These are phyloP conservation scores for Nemania sp. DNA, from an alignment of 2,329 filamentous ascomycete genomes.

Conservation along the genomic window DNA sequence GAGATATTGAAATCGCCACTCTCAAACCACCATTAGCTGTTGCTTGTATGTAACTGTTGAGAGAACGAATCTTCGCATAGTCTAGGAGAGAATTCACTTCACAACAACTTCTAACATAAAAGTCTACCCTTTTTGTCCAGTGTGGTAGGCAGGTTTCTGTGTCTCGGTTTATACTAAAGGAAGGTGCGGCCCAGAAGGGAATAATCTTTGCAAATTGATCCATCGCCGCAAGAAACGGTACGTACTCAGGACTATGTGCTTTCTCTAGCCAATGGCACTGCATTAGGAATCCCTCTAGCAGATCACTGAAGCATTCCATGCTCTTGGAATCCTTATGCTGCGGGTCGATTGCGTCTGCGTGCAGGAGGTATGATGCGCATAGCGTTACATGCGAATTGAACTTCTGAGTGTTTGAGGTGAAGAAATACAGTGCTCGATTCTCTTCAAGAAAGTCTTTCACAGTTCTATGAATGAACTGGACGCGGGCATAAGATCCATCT, in stretches of 20 bases:
- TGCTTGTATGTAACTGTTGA: neutral
- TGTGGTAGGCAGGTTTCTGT: neutral
- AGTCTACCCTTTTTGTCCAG: neutral
- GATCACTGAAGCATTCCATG: neutral
- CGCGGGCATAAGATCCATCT: neutral
- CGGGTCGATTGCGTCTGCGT: neutral
- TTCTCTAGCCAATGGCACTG: neutral
- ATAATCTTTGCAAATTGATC: neutral
- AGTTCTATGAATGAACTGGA: constrained; percentile 8
- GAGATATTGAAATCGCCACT: neutral
- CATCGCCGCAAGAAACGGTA: neutral
- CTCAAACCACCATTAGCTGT: neutral
- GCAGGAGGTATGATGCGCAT: neutral
- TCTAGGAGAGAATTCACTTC: neutral
- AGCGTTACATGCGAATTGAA: neutral
- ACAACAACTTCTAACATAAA: neutral
- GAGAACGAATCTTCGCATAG: neutral
- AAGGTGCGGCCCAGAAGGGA: neutral
- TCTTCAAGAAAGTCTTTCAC: constrained; percentile 9
- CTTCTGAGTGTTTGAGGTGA: neutral
- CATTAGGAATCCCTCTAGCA: neutral
- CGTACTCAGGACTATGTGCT: neutral
- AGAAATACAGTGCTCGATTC: neutral
- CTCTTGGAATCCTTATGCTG: neutral
- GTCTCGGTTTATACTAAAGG: neutral